Conservation (phyloP, 2,329 filamentous ascomycete genomes). For the Cryphonectria parasitica region DNA sequence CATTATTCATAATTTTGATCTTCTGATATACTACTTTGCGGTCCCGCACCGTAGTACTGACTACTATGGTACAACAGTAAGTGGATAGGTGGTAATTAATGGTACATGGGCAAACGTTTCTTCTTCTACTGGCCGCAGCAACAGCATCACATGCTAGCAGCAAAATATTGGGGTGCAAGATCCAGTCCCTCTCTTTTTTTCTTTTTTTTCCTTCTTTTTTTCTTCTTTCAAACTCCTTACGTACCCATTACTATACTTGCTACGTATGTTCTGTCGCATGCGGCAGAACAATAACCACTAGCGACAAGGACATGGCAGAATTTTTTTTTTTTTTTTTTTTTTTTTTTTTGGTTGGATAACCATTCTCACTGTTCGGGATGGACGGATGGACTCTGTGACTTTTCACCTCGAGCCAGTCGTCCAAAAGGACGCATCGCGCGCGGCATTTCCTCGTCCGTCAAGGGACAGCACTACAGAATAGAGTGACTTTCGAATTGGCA, state of each 20-base stretch:
- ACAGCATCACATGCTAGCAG: background rate
- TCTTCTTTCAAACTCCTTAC: background rate
- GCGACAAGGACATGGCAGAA: background rate
- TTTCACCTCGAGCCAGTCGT: background rate
- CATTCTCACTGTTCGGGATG: background rate
- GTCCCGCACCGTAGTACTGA: background rate
- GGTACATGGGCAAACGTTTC: background rate
- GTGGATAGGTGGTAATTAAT: background rate
- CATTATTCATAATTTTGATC: background rate
- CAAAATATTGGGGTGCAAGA: background rate
- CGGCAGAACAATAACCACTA: background rate
- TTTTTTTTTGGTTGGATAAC: background rate
- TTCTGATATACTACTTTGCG: too few relatives aligned
- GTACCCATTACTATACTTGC: conserved; percentile 3
- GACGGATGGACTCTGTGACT: background rate
- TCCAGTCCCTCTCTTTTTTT: background rate
- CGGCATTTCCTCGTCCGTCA: background rate
- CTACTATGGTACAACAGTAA: background rate
- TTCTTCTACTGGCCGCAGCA: background rate
- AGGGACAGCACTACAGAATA: background rate
- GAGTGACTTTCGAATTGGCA: background rate
- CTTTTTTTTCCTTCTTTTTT: background rate
- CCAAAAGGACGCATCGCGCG: background rate
- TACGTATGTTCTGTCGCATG: background rate
- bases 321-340: background rate